phyloP scores from a whole-genome alignment of 331 rosid genomes.

The Prunus yedoensis region DNA sequence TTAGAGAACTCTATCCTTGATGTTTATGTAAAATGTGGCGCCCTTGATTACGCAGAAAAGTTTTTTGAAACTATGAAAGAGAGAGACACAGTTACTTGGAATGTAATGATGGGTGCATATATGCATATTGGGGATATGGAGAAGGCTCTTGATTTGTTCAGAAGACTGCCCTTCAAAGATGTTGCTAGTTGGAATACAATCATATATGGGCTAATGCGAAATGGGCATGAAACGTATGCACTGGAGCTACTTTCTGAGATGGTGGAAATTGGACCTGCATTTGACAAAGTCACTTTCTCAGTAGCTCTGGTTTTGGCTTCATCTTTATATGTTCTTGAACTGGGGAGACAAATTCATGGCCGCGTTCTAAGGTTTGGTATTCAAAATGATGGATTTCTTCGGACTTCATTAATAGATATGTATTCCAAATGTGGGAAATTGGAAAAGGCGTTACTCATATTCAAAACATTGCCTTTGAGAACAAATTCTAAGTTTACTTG shows the following conservation, averaged over 20 bases:
- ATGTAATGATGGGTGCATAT: constrained; percentile 65
- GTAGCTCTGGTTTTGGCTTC: constrained; percentile 73
- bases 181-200: constrained; percentile 83
- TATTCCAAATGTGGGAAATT: constrained; percentile 63
- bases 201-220: constrained; percentile 64
- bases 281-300: constrained; percentile 58
- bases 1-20: constrained; percentile 75
- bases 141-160: constrained; percentile 61
- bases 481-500: constrained; percentile 28
- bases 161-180: constrained; percentile 58
- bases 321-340: constrained; percentile 47
- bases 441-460: constrained; percentile 60
- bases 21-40: constrained; percentile 66
- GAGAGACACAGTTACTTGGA: constrained; percentile 57
- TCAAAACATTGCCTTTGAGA: constrained; percentile 43
- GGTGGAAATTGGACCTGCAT: constrained; percentile 47
- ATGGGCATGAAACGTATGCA: constrained; percentile 49
- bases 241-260: constrained; percentile 61
- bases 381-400: constrained; percentile 49
- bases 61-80: constrained; percentile 54
- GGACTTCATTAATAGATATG: constrained; percentile 76
- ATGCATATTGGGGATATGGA: constrained; percentile 51
- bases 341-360: constrained; percentile 86
- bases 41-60: constrained; percentile 48
- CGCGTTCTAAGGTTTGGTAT: constrained; percentile 44